Evolutionary conservation across 1,284 basidiomycete genomes (phyloP).

Genomic region (Takashimella tepidaria): DNA sequence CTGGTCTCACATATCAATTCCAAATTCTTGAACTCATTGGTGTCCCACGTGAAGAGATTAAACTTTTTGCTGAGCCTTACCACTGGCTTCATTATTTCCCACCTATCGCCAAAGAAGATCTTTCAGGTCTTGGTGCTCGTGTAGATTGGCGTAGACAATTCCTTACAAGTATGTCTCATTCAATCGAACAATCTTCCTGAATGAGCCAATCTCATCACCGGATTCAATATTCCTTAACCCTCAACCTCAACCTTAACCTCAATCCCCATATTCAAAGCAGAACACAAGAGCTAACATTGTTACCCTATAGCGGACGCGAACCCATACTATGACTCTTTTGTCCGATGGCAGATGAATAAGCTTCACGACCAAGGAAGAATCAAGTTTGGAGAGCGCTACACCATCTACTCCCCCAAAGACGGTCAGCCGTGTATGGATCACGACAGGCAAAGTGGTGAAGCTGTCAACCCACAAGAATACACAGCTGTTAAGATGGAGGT

Average conservation of each 20-base stretch:
- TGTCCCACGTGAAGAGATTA: constrained; percentile 82
- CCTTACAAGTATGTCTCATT: constrained; percentile 57
- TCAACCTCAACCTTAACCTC: neutral
- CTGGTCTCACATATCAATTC: constrained; percentile 94
- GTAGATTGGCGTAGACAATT: constrained; percentile 98
- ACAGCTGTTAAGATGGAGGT: constrained; percentile 95
- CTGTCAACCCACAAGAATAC: constrained; percentile 93
- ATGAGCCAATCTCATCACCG: no score
- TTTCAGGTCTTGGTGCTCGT: constrained; percentile 80
- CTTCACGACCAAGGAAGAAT: constrained; percentile 79
- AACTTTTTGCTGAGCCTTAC: constrained; percentile 88
- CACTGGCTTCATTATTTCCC: constrained; percentile 96
- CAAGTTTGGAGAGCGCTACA: constrained; percentile 98
- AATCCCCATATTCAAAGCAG: neutral
- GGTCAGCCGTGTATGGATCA: constrained; percentile 99
- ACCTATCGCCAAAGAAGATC: constrained; percentile 87
- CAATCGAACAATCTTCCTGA: no score
- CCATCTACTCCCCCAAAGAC: constrained; percentile 98
- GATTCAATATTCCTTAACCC: neutral
- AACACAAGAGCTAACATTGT: constrained; percentile 8
- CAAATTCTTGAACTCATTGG: constrained; percentile 96
- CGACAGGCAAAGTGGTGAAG: constrained; percentile 93
- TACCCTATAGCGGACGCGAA: constrained; percentile 64
- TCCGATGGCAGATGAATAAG: constrained; percentile 98
- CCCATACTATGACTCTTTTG: constrained; percentile 96